Base-by-base conservation (phyloP, 176 grass and related monocot species). In the Pontederia paniculata region DNA sequence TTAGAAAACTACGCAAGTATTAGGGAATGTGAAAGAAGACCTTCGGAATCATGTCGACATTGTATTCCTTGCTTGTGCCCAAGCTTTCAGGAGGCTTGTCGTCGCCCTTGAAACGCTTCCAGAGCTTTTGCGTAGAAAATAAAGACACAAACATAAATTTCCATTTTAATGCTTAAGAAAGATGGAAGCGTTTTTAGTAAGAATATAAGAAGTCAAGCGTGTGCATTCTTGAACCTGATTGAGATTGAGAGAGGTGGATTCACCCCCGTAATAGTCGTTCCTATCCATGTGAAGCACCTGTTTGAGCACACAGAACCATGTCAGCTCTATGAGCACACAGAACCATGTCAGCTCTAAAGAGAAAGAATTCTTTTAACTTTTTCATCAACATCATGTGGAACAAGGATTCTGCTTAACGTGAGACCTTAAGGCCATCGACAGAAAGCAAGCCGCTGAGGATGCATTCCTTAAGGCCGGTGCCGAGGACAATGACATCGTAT, bases 21-120 rank as follows among this genome's bases (percentile, higher is more conserved):
- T 45, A 52, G 31, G 11, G 0, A 54, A 60, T 37, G 14, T 9
- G 19, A 45, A 23, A 31, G 9, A 12, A 50, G 41, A 95, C 90
- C 85, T 95, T 89, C 21, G 90, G 85, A 17, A 95, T 73, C 90
- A 95, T 95, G 18, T 95, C 90, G 12, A 95, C 90, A 70, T 95
- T 95, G 78, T 95, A 95, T 23, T 89, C 85, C 63, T 86, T 95
- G 78, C 79, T 89, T 62, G 73, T 0, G 23, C 90, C 82, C 44
- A 89, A 73, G 71, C 77, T 78, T 21, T 96, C 82, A 21, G 82
- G 82, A 43, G 85, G 62, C 46, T 4, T 78, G 17, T 86, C 82
- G 4, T 69, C 78, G 63, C 79, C 82, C 67, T 80, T 89, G 70
- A 89, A 86, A 41, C 85, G 78, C 73, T 84, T 89, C 85, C 86